Conservation (phyloP, 345 rosid species). For the Anastatica hierochuntica region DNA sequence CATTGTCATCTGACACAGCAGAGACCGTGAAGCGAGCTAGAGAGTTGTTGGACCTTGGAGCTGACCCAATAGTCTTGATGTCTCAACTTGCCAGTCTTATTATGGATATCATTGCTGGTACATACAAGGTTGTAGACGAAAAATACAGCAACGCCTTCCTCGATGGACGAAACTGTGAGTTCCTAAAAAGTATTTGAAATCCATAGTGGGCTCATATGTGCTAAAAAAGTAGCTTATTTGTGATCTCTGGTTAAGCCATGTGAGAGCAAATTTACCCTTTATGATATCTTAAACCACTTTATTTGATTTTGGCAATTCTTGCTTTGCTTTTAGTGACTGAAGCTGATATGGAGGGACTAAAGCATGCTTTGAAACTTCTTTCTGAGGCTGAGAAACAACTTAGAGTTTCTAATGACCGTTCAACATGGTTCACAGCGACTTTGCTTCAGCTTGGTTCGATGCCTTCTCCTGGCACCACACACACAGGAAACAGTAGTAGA, state of each 20-base stretch:
- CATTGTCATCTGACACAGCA: conserved; percentile 90
- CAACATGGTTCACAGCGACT: conserved; percentile 96
- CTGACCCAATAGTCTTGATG: conserved; percentile 90
- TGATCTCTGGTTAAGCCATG: not conserved
- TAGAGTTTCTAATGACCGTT: conserved; percentile 76
- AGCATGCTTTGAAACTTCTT: conserved; percentile 93
- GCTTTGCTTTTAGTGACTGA: conserved; percentile 54
- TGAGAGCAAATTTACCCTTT: not conserved
- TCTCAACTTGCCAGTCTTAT: conserved; percentile 96
- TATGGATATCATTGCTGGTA: conserved; percentile 95
- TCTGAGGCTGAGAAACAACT: conserved; percentile 94
- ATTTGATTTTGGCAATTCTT: not conserved
- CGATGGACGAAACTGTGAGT: conserved; percentile 72
- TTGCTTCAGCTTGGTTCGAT: conserved; percentile 85
- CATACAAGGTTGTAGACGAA: conserved; percentile 43
- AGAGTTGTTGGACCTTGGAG: conserved; percentile 88
- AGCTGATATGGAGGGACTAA: conserved; percentile 70
- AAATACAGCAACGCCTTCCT: conserved; percentile 41
- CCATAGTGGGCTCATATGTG: not conserved
- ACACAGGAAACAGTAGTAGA: conserved; percentile 69
- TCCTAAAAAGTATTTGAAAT: conserved; percentile 5
- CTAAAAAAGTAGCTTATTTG: not conserved
- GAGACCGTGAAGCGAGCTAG: conserved; percentile 91
- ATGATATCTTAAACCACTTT: not conserved
- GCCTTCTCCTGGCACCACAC: conserved; percentile 65